Evolutionary conservation across 1,284 basidiomycete species (phyloP).

Genomic region (Filobasidium uniguttulatum): DNA sequence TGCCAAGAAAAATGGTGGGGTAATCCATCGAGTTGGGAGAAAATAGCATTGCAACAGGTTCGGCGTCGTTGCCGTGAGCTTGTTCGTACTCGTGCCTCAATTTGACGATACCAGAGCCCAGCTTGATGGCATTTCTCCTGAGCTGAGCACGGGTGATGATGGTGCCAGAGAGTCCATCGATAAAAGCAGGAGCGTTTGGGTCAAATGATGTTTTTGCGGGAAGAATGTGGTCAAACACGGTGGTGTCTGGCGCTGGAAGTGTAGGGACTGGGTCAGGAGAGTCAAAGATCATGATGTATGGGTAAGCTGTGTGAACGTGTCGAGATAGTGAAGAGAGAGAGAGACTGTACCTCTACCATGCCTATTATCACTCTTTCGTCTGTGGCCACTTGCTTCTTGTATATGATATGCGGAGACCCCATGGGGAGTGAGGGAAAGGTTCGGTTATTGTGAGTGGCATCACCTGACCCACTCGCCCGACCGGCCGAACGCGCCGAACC

Average conservation of each 20-base stretch:
- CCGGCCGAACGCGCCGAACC: too few species aligned
- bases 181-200: constrained; percentile 4
- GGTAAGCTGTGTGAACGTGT: too few species aligned
- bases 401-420: too few species aligned
- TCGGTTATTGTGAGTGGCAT: too few species aligned
- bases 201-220: neutral
- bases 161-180: constrained; percentile 11
- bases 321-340: too few species aligned
- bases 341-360: too few species aligned
- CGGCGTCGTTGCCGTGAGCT: neutral
- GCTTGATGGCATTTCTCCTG: constrained; percentile 4
- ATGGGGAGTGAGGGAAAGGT: too few species aligned
- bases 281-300: neutral
- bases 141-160: constrained; percentile 8
- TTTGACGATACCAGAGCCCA: constrained; percentile 1
- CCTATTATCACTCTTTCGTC: too few species aligned
- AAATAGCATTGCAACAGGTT: constrained; percentile 20
- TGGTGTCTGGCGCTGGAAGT: neutral
- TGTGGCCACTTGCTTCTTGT: too few species aligned
- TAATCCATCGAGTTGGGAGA: constrained; percentile 49
- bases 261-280: neutral
- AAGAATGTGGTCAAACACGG: constrained; percentile 5
- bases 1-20: constrained; percentile 49
- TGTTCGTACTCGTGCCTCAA: neutral
- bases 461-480: too few species aligned